phyloP scores from a whole-genome alignment of 371 early-diverging fungal species.

The Mortierella sp. region DNA sequence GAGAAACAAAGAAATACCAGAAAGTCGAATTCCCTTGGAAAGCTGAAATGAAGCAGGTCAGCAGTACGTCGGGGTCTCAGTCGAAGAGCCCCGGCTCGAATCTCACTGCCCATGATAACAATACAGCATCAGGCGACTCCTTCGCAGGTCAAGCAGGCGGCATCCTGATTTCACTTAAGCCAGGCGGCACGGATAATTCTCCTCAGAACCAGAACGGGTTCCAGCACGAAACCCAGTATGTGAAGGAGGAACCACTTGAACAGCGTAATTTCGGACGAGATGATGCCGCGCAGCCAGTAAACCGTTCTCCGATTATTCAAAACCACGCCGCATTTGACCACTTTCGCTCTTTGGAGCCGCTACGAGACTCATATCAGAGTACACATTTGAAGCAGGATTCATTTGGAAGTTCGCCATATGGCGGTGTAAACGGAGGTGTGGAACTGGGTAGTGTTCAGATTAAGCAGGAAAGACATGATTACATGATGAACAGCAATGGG shows the following conservation, averaged over 20 bases:
- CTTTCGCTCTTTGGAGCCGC: constrained; percentile 11
- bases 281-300: neutral
- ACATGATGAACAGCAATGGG: neutral
- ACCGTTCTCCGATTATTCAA: neutral
- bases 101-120: neutral
- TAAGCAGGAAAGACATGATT: constrained; percentile 4
- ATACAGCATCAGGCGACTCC: neutral
- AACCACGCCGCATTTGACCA: constrained; percentile 4
- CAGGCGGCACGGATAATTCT: constrained; percentile 10
- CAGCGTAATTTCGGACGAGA: neutral
- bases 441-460: neutral
- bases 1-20: neutral
- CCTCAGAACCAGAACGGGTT: constrained; percentile 5
- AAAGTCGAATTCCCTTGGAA: constrained; percentile 1
- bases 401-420: neutral
- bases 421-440: neutral
- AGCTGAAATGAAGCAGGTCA: constrained; percentile 14
- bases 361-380: constrained; percentile 5
- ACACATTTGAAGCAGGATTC: neutral
- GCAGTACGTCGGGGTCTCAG: neutral
- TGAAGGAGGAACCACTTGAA: neutral
- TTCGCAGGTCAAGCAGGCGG: constrained; percentile 1
- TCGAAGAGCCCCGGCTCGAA: neutral
- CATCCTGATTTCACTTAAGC: constrained; percentile 24
- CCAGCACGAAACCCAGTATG: neutral